Conservation (phyloP, 257 asterid genomes). For the Thymus mandschuricus region DNA sequence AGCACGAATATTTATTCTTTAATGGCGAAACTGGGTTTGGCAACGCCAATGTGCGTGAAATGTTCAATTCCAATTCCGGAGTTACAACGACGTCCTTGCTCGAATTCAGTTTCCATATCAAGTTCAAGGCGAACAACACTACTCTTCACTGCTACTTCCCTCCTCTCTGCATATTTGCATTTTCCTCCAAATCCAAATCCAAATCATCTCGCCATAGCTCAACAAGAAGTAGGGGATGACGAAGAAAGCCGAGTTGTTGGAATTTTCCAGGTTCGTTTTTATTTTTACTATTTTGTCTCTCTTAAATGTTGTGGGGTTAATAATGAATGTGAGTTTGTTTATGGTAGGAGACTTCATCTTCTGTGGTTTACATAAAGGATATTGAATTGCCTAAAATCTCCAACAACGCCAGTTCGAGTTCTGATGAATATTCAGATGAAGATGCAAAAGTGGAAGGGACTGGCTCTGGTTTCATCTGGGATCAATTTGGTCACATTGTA, state of each 20-base stretch:
- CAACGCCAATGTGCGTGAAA: slow-evolving; percentile 25
- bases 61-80: no score
- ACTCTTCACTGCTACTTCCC: slow-evolving; percentile 54
- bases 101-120: slow-evolving; percentile 36
- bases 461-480: slow-evolving; percentile 98
- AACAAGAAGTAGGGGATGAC: background rate
- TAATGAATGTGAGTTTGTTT: no score
- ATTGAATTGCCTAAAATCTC: slow-evolving; percentile 57
- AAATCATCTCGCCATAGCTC: slow-evolving; percentile 44
- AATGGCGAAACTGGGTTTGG: slow-evolving; percentile 47
- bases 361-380: slow-evolving; percentile 78
- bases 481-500: slow-evolving; percentile 53
- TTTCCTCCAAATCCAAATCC: slow-evolving; percentile 30
- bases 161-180: slow-evolving; percentile 47
- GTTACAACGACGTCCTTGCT: background rate
- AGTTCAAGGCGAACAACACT: slow-evolving; percentile 51
- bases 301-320: no score
- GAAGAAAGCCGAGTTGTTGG: slow-evolving; percentile 61
- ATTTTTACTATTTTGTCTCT: no score
- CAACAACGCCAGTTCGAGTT: slow-evolving; percentile 7
- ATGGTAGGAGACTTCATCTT: slow-evolving; percentile 66
- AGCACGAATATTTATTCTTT: background rate
- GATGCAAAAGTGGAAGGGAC: slow-evolving; percentile 78
- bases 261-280: slow-evolving; percentile 60
- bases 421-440: slow-evolving; percentile 44